Evolutionary conservation across 2,329 filamentous ascomycete genomes (phyloP), one percentile per base, ranked within the genome.

Genomic region (Cladophialophora psammophila): DNA sequence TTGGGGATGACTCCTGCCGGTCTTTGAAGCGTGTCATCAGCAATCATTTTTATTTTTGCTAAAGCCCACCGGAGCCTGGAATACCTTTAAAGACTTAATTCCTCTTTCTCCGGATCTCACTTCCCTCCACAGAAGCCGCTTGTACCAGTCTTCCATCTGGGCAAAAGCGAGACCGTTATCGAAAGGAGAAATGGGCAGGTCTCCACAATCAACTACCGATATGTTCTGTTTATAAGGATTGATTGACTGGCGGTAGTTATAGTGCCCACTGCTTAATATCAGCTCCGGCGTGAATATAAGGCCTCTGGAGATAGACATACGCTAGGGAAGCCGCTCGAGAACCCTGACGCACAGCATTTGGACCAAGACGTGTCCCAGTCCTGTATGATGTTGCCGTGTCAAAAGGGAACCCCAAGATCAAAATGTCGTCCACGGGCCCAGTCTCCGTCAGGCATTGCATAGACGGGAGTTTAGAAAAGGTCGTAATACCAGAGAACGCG

Each of bases 191-290:
- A 67, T 60, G 38, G 65, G 65, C 4, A 67, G 18, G 38, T 67
- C 65, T n/a, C 65, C 65, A 55, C 65, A 67, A 18, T 67, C 65
- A n/a, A 67, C 55, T 5, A 67, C 32, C 26, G 59, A 63, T n/a
- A 63, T 63, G 26, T 63, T 59, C 18, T 66, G 59, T 7, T 36
- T 31, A 32, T 58, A 58, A 6, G 59, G 59, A 26, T 66, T 63
- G 34, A 66, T 62, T 13, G 52, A 53, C 38, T 66, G 59, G 42
- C 59, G 59, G 45, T 63, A 62, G 54, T 66, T 66, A 18, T 63
- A 66, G 13, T 50, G 63, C 2, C 63, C 63, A 56, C 63, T 65
- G 13, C 35, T 32, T 13, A 18, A 40, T 45, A 18, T 48, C 20
- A 45, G 10, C 34, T 34, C 10, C 12, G 8, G 10, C 26, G 4